These are phyloP conservation scores for Chaetomium tenue DNA, from an alignment of 495 filamentous ascomycete species.

Conservation along the genomic window DNA sequence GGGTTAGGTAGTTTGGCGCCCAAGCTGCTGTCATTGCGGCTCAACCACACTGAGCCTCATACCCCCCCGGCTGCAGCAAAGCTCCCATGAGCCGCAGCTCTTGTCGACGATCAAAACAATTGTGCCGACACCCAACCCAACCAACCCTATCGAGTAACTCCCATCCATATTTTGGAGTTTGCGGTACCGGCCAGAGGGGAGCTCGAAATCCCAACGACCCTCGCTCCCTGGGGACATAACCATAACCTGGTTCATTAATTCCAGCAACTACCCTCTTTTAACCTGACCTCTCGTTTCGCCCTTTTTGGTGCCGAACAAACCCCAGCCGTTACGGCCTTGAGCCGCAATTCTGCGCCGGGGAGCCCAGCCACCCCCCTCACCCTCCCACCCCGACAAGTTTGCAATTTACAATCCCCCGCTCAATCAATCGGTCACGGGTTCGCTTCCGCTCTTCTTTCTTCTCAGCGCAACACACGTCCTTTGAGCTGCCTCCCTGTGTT, in stretches of 20 bases:
- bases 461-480: conserved; percentile 21
- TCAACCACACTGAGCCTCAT: conserved; percentile 11
- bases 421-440: conserved; percentile 38
- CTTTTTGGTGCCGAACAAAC: conserved; percentile 25
- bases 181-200: background rate
- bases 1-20: background rate
- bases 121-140: background rate
- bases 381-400: conserved; percentile 16
- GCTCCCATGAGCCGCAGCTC: conserved; percentile 20
- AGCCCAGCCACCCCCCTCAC: conserved; percentile 21
- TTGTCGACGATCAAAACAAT: background rate
- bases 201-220: conserved; percentile 2
- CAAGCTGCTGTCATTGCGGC: conserved; percentile 6
- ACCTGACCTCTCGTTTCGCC: conserved; percentile 12
- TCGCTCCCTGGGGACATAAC: background rate
- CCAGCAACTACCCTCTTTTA: conserved; percentile 6
- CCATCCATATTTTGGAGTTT: conserved; percentile 6
- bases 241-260: conserved; percentile 12
- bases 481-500: conserved; percentile 23
- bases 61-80: conserved; percentile 18
- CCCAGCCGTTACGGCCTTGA: conserved; percentile 30
- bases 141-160: background rate
- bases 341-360: conserved; percentile 30
- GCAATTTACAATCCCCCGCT: conserved; percentile 36
- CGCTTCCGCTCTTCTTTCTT: conserved; percentile 32